These are phyloP conservation scores for Panaeolus papilionaceus DNA, from an alignment of 768 basidiomycete species.

Conservation along the genomic window DNA sequence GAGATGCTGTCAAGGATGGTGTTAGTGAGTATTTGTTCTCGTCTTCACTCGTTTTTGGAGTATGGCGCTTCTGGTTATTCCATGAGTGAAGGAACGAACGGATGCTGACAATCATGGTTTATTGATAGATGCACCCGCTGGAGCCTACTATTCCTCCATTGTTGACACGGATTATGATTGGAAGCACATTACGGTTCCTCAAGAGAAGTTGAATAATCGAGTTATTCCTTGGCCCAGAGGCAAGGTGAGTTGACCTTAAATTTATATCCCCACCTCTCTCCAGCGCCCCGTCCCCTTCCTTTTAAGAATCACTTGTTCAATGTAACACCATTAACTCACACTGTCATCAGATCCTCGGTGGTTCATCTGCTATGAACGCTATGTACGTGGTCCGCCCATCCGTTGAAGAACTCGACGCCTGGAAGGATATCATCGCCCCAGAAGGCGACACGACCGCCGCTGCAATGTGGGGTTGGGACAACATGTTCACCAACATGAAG, in stretches of 20 bases:
- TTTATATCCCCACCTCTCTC: not conserved
- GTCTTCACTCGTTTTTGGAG: too few relatives aligned
- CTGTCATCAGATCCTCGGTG: constrained; percentile 50
- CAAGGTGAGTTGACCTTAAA: constrained; percentile 40
- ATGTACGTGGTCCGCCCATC: constrained; percentile 61
- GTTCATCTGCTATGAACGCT: constrained; percentile 67
- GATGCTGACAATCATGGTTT: not conserved
- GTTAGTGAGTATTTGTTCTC: constrained; percentile 32
- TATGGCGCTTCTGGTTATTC: too few relatives aligned
- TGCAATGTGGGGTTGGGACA: constrained; percentile 51
- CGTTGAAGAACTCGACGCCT: constrained; percentile 52
- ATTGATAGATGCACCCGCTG: constrained; percentile 46
- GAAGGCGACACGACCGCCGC: constrained; percentile 30
- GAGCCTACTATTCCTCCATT: constrained; percentile 53
- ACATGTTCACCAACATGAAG: constrained; percentile 50
- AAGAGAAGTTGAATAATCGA: constrained; percentile 47
- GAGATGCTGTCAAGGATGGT: constrained; percentile 28
- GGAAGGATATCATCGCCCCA: constrained; percentile 44
- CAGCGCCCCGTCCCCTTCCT: not conserved
- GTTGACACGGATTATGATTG: constrained; percentile 55
- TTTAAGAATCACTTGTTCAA: not conserved
- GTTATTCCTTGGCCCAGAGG: constrained; percentile 60
- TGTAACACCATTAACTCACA: not conserved
- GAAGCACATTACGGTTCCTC: constrained; percentile 49
- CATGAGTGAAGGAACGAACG: not conserved